phyloP scores from a whole-genome alignment of 1,284 basidiomycete species.

The Cryptococcus amylolentus region DNA sequence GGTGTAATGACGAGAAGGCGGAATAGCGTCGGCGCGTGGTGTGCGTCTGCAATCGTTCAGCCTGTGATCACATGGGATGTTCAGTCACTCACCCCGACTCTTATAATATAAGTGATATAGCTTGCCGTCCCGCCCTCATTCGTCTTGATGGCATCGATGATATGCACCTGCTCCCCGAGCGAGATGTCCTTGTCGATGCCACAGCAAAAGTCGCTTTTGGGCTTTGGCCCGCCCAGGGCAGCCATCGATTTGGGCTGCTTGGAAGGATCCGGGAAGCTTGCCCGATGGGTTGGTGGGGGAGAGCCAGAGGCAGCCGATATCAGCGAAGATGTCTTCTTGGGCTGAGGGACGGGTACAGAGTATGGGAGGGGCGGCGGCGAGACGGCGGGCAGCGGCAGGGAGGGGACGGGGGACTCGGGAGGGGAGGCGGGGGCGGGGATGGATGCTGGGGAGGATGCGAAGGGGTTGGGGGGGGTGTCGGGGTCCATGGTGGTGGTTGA shows the following conservation, averaged over 20 bases:
- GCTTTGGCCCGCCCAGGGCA: slow-evolving; percentile 36
- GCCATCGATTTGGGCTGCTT: slow-evolving; percentile 38
- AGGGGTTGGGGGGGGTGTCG: slow-evolving; percentile 19
- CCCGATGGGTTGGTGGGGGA: slow-evolving; percentile 46
- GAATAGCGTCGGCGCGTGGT: slow-evolving; percentile 90
- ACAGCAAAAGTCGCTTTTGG: slow-evolving; percentile 47
- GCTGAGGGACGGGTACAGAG: background rate
- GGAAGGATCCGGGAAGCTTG: slow-evolving; percentile 44
- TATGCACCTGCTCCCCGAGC: slow-evolving; percentile 51
- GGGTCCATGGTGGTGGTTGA: slow-evolving; percentile 8
- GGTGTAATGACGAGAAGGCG: slow-evolving; percentile 90
- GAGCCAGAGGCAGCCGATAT: slow-evolving; percentile 40
- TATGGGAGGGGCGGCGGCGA: slow-evolving; percentile 5
- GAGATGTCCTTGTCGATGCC: slow-evolving; percentile 44
- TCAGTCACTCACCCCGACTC: slow-evolving; percentile 68
- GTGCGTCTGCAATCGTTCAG: slow-evolving; percentile 58
- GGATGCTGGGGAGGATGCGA: slow-evolving; percentile 15
- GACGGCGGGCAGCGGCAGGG: slow-evolving; percentile 9
- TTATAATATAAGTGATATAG: slow-evolving; percentile 94
- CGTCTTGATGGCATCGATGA: slow-evolving; percentile 93
- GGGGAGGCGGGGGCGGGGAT: slow-evolving; percentile 2
- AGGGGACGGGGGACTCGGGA: slow-evolving; percentile 2
- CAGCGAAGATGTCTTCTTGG: slow-evolving; percentile 23
- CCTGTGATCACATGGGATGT: background rate
- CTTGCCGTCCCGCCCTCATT: slow-evolving; percentile 76